A percentile compares a stretch with the other conserved stretches of the same genome.
Evolutionary conservation across 495 filamentous ascomycete species (phyloP).

Genomic region (Penicillium cosmopolitanum): DNA sequence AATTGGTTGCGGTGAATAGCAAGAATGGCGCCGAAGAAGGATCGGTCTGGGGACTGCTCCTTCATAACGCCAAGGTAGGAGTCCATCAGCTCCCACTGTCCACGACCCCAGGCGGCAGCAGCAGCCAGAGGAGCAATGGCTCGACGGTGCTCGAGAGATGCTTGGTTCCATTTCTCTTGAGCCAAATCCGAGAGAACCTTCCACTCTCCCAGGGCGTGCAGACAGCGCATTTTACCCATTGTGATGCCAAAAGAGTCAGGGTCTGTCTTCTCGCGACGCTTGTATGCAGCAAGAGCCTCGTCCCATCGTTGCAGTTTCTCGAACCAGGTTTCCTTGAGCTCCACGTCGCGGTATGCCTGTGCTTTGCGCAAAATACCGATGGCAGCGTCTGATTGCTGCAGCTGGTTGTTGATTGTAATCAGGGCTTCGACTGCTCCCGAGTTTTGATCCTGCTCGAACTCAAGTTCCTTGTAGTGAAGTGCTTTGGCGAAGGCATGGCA

Average conservation of each 20-base stretch:
- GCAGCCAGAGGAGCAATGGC: constrained; percentile 91
- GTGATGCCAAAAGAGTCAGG: constrained; percentile 83
- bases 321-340: constrained; percentile 96
- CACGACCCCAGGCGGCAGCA: constrained; percentile 95
- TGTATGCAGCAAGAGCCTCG: constrained; percentile 91
- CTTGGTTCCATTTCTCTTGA: constrained; percentile 90
- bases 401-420: constrained; percentile 97
- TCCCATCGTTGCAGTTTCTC: constrained; percentile 99
- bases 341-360: constrained; percentile 91
- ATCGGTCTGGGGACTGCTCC: constrained; percentile 84
- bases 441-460: constrained; percentile 96
- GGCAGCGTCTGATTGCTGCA: constrained; percentile 96
- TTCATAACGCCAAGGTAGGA: constrained; percentile 95
- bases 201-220: constrained; percentile 97
- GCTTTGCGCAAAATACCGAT: constrained; percentile 96
- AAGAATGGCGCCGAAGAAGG: constrained; percentile 96
- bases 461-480: constrained; percentile 96
- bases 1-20: constrained; percentile 94
- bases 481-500: constrained; percentile 98
- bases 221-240: constrained; percentile 99
- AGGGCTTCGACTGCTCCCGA: constrained; percentile 94
- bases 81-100: constrained; percentile 98
- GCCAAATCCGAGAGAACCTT: constrained; percentile 85
- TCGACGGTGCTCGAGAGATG: constrained; percentile 79
- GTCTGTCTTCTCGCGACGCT: constrained; percentile 74